These are phyloP conservation scores for Kalmusia sp. DNA, from an alignment of 2,329 filamentous ascomycete genomes.

Conservation along the genomic window DNA sequence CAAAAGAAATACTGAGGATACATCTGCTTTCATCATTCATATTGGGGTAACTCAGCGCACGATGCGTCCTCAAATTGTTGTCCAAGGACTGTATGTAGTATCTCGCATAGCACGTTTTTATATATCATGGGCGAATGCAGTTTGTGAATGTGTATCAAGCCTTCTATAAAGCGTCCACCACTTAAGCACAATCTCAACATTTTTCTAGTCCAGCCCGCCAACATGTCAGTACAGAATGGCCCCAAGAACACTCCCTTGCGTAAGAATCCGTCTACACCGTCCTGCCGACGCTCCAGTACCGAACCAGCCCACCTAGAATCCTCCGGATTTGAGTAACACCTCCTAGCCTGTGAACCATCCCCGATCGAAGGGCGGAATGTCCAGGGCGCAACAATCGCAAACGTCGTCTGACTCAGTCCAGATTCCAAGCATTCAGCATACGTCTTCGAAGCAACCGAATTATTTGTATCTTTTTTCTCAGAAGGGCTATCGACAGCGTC, in stretches of 20 bases:
- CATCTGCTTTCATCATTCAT: too few species aligned
- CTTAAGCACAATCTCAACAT: background rate
- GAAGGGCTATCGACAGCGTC: background rate
- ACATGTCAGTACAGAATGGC: background rate
- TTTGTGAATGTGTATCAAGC: too few species aligned
- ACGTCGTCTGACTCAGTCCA: background rate
- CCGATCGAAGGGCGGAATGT: background rate
- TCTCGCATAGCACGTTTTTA: too few species aligned
- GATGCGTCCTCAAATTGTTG: too few species aligned
- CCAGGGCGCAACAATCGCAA: conserved; percentile 3
- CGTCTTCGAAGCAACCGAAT: background rate
- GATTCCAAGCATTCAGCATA: background rate
- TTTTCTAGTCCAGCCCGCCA: background rate
- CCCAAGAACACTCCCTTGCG: conserved; percentile 1
- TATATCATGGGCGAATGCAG: too few species aligned
- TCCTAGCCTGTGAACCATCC: too few species aligned
- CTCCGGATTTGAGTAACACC: background rate
- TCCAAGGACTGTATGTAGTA: too few species aligned
- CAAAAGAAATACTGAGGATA: too few species aligned
- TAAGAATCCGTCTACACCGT: background rate
- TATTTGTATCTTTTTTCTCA: too few species aligned
- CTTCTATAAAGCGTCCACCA: too few species aligned
- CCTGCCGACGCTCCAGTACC: background rate
- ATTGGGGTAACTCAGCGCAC: too few species aligned
- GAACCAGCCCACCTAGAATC: background rate